phyloP scores from a whole-genome alignment of 805 yeast genomes.

The Sungouiella blattae region DNA sequence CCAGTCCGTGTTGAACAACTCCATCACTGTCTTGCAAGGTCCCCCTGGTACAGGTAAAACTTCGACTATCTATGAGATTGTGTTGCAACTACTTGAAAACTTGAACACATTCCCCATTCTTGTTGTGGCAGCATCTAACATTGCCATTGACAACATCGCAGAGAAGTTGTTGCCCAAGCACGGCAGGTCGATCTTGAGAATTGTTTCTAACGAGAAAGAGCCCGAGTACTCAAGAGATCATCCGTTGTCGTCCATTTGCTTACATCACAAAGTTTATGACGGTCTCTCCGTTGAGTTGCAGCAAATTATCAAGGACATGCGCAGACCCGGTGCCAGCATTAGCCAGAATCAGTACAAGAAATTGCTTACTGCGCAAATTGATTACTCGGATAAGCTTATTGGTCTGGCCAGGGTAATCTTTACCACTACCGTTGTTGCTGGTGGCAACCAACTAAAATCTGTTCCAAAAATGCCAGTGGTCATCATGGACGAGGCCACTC shows the following conservation, averaged over 20 bases:
- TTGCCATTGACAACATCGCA: constrained; percentile 74
- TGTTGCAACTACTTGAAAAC: constrained; percentile 52
- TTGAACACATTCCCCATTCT: constrained; percentile 59
- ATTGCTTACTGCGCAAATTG: constrained; percentile 39
- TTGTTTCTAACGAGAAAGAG: constrained; percentile 59
- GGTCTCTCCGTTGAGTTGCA: constrained; percentile 45
- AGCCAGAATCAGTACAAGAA: constrained; percentile 46
- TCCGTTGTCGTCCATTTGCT: constrained; percentile 55
- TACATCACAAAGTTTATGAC: constrained; percentile 56
- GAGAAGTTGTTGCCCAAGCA: constrained; percentile 56
- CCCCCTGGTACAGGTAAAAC: constrained; percentile 46
- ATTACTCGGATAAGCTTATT: constrained; percentile 44
- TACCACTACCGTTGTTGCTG: constrained; percentile 71
- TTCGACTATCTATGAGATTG: constrained; percentile 40
- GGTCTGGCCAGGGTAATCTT: constrained; percentile 58
- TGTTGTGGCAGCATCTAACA: constrained; percentile 73
- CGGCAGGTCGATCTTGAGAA: constrained; percentile 51
- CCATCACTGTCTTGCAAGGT: constrained; percentile 46
- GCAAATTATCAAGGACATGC: constrained; percentile 42
- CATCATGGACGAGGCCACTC: constrained; percentile 78
- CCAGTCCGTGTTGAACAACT: constrained; percentile 50
- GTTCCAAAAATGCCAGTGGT: constrained; percentile 58
- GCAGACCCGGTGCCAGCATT: constrained; percentile 20
- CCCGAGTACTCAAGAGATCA: constrained; percentile 57
- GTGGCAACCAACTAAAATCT: constrained; percentile 54